Base-by-base conservation (phyloP, 192 early-diverging fungal species). In the Dimargaris verticillata region DNA sequence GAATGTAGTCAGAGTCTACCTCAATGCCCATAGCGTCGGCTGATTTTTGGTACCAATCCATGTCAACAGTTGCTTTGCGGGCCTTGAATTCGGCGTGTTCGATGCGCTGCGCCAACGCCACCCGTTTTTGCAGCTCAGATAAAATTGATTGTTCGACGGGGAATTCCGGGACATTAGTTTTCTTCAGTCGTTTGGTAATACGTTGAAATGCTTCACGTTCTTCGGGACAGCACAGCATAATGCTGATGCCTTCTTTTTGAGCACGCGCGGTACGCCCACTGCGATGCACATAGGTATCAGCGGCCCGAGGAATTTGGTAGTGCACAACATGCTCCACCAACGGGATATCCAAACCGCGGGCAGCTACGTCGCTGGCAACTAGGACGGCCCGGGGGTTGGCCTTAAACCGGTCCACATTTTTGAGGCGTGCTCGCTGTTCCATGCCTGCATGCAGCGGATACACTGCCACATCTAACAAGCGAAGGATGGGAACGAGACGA, bases 261-360 rank as follows among this genome's bases (percentile, higher is more conserved):
- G 86, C 92, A 64, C 95, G 83, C 9, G 92, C 95, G 0, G 95
- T 98, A 64, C 95, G 83, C 46, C 95, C 95, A 66, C 83, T 85
- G 12, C 95, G 80, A 69, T 98, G 95, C 28, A 98, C 88, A 66
- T 98, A 98, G n/a, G 93, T 78, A 48, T 98, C 92, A 26, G 87
- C 83, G 10, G 85, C 85, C 18, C 92, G 81, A 61, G 95, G 93
- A 7, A 95, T 62, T 64, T 98, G 95, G 66, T 93, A 98, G 66
- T 98, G 95, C 38, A 98, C 85, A 5, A 98, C 93, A 67, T 89
- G 83, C 5, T 98, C 92, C 22, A 98, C 89, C 44, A 74, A 28
- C 0, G 91, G 88, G 41, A 98, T 93, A 75, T 98, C 95, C 60
- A 98, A 71, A 50, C 95, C 95, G 60, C 95, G 84, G 0, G 93